These are phyloP conservation scores for Fusarium beomiforme DNA, from an alignment of 2,329 filamentous ascomycete species.

Conservation along the genomic window DNA sequence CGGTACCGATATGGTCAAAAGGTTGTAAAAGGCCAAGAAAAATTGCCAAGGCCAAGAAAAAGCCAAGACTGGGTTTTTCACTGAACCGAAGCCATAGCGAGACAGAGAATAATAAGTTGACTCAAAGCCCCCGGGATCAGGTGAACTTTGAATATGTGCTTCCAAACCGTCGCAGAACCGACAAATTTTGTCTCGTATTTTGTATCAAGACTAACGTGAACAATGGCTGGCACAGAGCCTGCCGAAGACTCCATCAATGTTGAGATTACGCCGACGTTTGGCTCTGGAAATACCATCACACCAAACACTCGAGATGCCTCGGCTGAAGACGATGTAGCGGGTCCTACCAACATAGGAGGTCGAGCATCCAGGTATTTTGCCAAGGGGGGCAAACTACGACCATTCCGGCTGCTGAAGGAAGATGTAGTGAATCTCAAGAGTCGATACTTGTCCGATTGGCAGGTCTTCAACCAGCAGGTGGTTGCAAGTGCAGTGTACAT, in stretches of 20 bases:
- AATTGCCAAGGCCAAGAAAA: slow-evolving; percentile 12
- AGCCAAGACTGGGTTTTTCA: slow-evolving; percentile 1
- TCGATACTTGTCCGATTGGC: slow-evolving; percentile 65
- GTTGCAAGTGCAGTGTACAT: slow-evolving; percentile 72
- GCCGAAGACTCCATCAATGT: slow-evolving; percentile 7
- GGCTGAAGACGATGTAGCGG: neutral
- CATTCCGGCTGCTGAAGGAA: slow-evolving; percentile 63
- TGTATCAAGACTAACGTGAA: neutral
- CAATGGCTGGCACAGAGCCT: slow-evolving; percentile 6
- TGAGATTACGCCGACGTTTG: slow-evolving; percentile 13
- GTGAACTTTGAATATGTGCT: slow-evolving; percentile 6
- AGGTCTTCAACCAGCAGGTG: slow-evolving; percentile 70
- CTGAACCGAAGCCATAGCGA: neutral
- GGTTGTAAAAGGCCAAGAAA: slow-evolving; percentile 9
- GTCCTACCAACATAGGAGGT: neutral
- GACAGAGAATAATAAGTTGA: slow-evolving; percentile 8
- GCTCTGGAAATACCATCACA: slow-evolving; percentile 18
- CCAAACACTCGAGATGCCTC: slow-evolving; percentile 3
- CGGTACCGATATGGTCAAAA: neutral
- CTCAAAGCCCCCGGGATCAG: neutral
- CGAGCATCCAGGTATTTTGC: slow-evolving; percentile 40
- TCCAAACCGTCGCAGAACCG: neutral
- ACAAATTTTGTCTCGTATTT: neutral
- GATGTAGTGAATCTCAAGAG: slow-evolving; percentile 57
- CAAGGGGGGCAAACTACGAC: slow-evolving; percentile 56